Conservation (phyloP, 1,139 yeast genomes). For the Geotrichum klebahnii region DNA sequence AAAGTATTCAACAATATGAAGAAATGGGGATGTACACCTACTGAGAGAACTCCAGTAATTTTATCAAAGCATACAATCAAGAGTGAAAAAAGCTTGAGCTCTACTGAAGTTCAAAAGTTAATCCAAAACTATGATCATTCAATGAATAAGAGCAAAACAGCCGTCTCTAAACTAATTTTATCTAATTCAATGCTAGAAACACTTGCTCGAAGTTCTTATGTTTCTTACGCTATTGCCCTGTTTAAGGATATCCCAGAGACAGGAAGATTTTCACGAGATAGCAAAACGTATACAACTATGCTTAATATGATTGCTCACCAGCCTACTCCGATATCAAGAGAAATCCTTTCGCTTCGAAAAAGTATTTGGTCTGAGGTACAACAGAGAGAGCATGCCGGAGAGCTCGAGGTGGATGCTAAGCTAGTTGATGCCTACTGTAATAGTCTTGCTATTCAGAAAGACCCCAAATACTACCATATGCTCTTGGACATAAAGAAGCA, state of each 20-base stretch:
- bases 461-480: constrained; percentile 5
- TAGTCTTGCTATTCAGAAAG: constrained; percentile 14
- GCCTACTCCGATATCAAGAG: constrained; percentile 14
- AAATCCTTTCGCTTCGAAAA: constrained; percentile 9
- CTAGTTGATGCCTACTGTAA: constrained; percentile 21
- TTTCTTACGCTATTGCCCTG: constrained; percentile 17
- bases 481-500: constrained; percentile 7
- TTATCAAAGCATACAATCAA: constrained; percentile 2
- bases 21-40: constrained; percentile 21
- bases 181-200: constrained; percentile 19
- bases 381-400: constrained; percentile 8
- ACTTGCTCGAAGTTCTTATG: constrained; percentile 11
- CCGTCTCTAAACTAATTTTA: constrained; percentile 12
- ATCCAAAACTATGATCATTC: constrained; percentile 17
- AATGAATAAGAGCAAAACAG: constrained; percentile 6
- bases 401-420: constrained; percentile 10
- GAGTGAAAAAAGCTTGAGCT: not conserved
- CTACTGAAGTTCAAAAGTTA: constrained; percentile 13
- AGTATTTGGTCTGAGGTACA: constrained; percentile 18
- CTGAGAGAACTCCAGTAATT: constrained; percentile 19
- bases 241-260: constrained; percentile 18
- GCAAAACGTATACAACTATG: constrained; percentile 21
- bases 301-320: constrained; percentile 19
- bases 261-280: constrained; percentile 21
- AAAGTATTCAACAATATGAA: constrained; percentile 19